These are phyloP conservation scores for Candida succiphila DNA, from an alignment of 805 yeast genomes.

Conservation along the genomic window DNA sequence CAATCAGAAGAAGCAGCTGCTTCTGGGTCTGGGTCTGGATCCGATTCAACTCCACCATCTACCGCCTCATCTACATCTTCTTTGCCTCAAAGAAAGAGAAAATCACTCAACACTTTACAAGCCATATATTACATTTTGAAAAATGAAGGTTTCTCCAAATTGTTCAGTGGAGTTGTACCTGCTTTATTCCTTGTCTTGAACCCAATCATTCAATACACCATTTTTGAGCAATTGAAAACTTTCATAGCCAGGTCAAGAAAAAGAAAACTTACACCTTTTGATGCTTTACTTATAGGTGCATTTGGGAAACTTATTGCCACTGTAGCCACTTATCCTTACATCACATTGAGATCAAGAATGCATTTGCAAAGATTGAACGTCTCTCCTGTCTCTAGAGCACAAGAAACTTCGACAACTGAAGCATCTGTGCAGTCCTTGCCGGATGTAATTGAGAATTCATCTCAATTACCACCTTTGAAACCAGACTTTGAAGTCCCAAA, in stretches of 20 bases:
- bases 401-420: conserved; percentile 5
- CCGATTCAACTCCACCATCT: neutral
- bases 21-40: no score
- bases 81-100: conserved; percentile 2
- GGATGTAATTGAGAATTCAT: conserved; percentile 8
- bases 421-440: conserved; percentile 15
- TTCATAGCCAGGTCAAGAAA: conserved; percentile 40
- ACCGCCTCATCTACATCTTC: conserved; percentile 4
- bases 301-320: conserved; percentile 88
- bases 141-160: conserved; percentile 60
- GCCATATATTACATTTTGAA: conserved; percentile 54
- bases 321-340: conserved; percentile 79
- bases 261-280: conserved; percentile 53
- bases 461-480: conserved; percentile 11
- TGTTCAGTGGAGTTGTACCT: conserved; percentile 82
- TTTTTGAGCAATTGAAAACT: conserved; percentile 79
- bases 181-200: conserved; percentile 79
- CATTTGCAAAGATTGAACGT: conserved; percentile 43
- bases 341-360: conserved; percentile 83
- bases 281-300: conserved; percentile 84
- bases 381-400: conserved; percentile 6
- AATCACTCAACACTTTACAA: conserved; percentile 31
- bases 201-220: conserved; percentile 87
- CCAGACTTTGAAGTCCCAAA: conserved; percentile 2
- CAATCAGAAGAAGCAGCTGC: neutral